phyloP scores from a whole-genome alignment of 768 basidiomycete species.

The Trametes villosa region DNA sequence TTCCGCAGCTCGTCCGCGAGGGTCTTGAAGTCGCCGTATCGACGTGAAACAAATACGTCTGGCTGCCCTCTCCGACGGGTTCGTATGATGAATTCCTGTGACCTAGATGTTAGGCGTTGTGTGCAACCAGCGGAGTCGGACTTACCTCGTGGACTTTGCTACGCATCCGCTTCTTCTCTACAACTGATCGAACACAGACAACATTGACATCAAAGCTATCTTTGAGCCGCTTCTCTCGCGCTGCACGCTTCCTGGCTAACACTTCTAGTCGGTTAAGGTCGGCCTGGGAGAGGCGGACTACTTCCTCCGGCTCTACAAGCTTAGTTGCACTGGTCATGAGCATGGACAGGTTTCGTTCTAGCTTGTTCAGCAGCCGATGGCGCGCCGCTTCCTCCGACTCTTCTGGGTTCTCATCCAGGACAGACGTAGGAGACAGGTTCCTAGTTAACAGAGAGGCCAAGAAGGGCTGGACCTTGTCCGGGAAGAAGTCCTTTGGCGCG shows the following conservation, averaged over 20 bases:
- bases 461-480: slow-evolving; percentile 94
- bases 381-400: slow-evolving; percentile 62
- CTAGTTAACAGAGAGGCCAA: slow-evolving; percentile 80
- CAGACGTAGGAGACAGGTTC: slow-evolving; percentile 67
- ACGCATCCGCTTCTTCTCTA: slow-evolving; percentile 84
- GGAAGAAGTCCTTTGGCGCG: slow-evolving; percentile 91
- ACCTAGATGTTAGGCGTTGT: neutral
- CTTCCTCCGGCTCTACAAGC: slow-evolving; percentile 82
- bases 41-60: slow-evolving; percentile 87
- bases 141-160: slow-evolving; percentile 86
- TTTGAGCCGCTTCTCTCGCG: slow-evolving; percentile 48
- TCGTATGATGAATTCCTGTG: slow-evolving; percentile 92
- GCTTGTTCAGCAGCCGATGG: slow-evolving; percentile 70
- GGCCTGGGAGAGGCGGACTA: slow-evolving; percentile 84
- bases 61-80: slow-evolving; percentile 72
- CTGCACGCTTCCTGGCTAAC: slow-evolving; percentile 66
- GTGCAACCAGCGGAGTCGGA: slow-evolving; percentile 9
- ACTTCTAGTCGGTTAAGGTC: slow-evolving; percentile 82
- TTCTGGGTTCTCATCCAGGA: slow-evolving; percentile 58
- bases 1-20: slow-evolving; percentile 89
- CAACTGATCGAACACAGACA: slow-evolving; percentile 81
- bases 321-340: slow-evolving; percentile 84
- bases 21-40: slow-evolving; percentile 95
- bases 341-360: slow-evolving; percentile 84
- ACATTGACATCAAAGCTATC: slow-evolving; percentile 89